Evolutionary conservation across 2,329 filamentous ascomycete species (phyloP).

Genomic region (Penicillium oxalicum): DNA sequence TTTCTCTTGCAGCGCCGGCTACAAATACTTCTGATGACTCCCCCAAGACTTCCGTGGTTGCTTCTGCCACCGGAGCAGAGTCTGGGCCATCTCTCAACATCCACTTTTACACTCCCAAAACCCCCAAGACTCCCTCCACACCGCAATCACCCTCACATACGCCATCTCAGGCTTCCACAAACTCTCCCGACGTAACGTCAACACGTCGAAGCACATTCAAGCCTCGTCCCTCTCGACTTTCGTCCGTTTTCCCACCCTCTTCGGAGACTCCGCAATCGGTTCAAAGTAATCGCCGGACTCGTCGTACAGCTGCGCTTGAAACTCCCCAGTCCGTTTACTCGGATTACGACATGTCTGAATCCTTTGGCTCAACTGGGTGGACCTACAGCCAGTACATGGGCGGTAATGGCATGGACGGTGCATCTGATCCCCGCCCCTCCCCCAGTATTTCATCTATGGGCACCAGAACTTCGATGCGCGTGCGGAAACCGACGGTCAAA

Average conservation of each 20-base stretch:
- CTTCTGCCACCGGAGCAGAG: slow-evolving; percentile 8
- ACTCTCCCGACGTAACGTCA: slow-evolving; percentile 9
- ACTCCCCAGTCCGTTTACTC: slow-evolving; percentile 7
- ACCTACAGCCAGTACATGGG: slow-evolving; percentile 14
- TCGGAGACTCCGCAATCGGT: slow-evolving; percentile 11
- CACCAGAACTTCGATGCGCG: slow-evolving; percentile 22
- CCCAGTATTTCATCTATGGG: slow-evolving; percentile 13
- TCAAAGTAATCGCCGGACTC: slow-evolving; percentile 13
- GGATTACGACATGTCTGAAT: slow-evolving; percentile 13
- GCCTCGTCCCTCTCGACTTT: slow-evolving; percentile 18
- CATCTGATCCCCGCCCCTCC: slow-evolving; percentile 12
- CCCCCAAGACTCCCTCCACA: slow-evolving; percentile 1
- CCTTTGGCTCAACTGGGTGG: slow-evolving; percentile 10
- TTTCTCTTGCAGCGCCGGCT: slow-evolving; percentile 6
- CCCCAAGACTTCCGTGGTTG: slow-evolving; percentile 9
- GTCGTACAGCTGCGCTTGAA: slow-evolving; percentile 10
- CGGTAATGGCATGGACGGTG: slow-evolving; percentile 5
- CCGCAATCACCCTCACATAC: neutral
- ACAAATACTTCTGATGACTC: slow-evolving; percentile 4
- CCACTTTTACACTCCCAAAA: slow-evolving; percentile 11
- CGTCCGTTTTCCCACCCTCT: slow-evolving; percentile 17
- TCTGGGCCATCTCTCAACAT: slow-evolving; percentile 8
- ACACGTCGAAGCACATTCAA: slow-evolving; percentile 15
- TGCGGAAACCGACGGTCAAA: slow-evolving; percentile 18
- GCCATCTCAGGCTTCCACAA: neutral